Base-by-base conservation (phyloP, 139 green algal species). In the Auxenochlorella pyrenoidosa region DNA sequence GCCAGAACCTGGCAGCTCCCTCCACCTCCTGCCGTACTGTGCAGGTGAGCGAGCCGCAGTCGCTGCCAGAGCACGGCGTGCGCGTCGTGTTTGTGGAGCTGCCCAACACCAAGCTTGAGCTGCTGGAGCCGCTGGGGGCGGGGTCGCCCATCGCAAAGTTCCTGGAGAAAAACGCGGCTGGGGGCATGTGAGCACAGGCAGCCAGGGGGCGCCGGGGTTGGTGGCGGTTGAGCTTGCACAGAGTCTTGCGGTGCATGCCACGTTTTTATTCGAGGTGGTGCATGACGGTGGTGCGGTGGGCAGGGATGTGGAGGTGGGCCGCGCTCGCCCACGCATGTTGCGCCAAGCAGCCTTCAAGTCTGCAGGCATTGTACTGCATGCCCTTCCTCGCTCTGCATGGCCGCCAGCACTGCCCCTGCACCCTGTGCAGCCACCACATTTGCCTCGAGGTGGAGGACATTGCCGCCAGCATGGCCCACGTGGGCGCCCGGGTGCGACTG, bases 71-170 rank as follows among this genome's bases (percentile, higher is more conserved):
- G n/a, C 93, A 95, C 78, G 93, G 93, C 28, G 93, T 95, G 65
- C 92, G 78, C 3, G 93, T 96, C 1, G 92, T 91, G 16, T 95
- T 95, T 92, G 93, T 95, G 72, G 54, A 95, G 75, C 86, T 95
- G 77, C 36, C 77, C 63, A 95, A 94, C 87, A 87, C 87, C 28
- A 95, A 94, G 63, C 86, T 95, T 41, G 93, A 95, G 89, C 90
- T 95, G 43, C 66, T 95, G 68, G 90, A 95, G 41, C 93, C 93
- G 21, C 88, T 96, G 34, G 93, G 93, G 1, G 43, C 82, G 43
- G 77, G 63, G 19, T 95, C 92, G 5, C 93, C 93, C 75, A 91
- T 95, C 12, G 66, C 88, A 2, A 87, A 82, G 28, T 95, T 95
- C 72, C 83, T 96, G 51, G 83, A 88, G 18, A 90, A 92, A 18